Conservation (phyloP, 2,329 filamentous ascomycete genomes). For the Fusarium beomiforme region DNA sequence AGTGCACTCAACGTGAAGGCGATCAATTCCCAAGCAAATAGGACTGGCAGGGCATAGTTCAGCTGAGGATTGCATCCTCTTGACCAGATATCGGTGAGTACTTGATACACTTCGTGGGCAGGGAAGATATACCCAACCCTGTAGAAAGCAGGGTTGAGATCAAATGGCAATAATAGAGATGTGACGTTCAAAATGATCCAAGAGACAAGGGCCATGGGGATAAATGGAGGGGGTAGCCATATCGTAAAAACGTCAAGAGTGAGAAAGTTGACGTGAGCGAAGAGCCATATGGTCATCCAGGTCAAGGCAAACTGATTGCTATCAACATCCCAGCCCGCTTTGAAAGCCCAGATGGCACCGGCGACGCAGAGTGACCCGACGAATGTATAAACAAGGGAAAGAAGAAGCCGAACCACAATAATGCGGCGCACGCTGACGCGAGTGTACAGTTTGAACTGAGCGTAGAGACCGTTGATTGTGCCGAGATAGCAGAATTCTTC, state of each 20-base stretch:
- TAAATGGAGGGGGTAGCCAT: constrained; percentile 31
- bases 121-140: background rate
- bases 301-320: constrained; percentile 25
- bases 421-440: background rate
- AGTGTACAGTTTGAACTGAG: constrained; percentile 35
- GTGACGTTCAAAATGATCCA: constrained; percentile 36
- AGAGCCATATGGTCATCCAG: constrained; percentile 36
- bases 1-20: background rate
- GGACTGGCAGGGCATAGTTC: background rate
- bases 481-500: constrained; percentile 41
- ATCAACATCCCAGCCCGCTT: background rate
- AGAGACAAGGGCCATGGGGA: constrained; percentile 33
- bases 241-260: constrained; percentile 36
- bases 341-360: background rate
- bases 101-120: background rate
- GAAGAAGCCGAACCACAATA: background rate
- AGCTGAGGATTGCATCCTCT: background rate
- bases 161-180: background rate
- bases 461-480: constrained; percentile 36
- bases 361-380: background rate
- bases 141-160: background rate
- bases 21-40: background rate
- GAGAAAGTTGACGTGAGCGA: constrained; percentile 35
- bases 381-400: background rate
- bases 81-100: background rate